Percentiles rank a stretch among this genome's conserved stretches.
Evolutionary conservation across 148 eudicot genomes (phyloP).

Genomic region (Gaultheria prostrata): DNA sequence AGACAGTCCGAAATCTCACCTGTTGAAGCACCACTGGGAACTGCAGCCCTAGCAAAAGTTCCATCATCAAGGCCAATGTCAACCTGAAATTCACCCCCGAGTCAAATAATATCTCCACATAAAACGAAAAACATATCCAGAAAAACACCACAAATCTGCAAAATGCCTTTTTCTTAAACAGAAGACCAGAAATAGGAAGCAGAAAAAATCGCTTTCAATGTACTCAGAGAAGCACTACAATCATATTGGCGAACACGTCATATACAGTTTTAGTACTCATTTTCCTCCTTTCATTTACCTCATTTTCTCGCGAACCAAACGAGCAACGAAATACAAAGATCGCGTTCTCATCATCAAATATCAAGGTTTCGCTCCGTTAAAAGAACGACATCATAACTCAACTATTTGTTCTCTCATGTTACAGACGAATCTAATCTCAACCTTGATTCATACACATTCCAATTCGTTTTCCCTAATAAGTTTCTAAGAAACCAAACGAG

Average conservation of each 20-base stretch:
- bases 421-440: neutral
- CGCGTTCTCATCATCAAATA: neutral
- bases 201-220: neutral
- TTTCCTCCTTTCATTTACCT: neutral
- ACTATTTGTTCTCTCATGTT: neutral
- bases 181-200: neutral
- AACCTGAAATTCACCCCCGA: slow-evolving; percentile 35
- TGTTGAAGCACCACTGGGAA: slow-evolving; percentile 84
- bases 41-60: slow-evolving; percentile 67
- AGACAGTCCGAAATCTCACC: slow-evolving; percentile 29
- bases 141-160: neutral
- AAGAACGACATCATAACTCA: neutral
- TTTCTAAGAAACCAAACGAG: slow-evolving; percentile 5
- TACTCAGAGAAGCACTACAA: neutral
- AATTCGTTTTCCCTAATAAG: neutral
- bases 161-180: neutral
- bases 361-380: neutral
- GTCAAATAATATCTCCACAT: neutral
- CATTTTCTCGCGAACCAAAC: neutral
- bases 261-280: neutral
- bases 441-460: neutral
- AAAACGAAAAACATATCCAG: neutral
- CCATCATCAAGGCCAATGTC: slow-evolving; percentile 56
- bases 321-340: neutral
- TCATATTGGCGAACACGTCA: neutral